Conservation (phyloP, 75 land plant genomes). For the Picea glauca region DNA sequence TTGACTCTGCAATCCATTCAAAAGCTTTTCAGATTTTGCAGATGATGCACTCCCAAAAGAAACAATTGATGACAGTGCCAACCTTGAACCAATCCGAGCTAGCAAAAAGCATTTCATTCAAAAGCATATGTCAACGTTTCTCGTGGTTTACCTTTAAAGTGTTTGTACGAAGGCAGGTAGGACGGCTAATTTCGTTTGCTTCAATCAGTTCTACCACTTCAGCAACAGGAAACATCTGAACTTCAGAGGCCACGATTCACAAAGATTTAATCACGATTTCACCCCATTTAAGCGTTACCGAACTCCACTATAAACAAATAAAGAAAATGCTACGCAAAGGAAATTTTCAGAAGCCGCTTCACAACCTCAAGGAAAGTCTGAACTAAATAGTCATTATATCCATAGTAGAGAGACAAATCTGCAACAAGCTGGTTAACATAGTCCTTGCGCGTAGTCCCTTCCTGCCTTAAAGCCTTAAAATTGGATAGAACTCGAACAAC, state of each 20-base stretch:
- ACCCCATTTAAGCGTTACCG: not conserved
- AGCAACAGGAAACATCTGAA: conserved; percentile 88
- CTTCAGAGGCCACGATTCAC: not conserved
- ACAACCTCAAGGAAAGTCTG: conserved; percentile 67
- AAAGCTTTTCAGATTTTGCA: not conserved
- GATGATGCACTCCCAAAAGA: not conserved
- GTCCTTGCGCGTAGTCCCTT: conserved; percentile 64
- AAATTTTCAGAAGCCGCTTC: not conserved
- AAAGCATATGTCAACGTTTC: not conserved
- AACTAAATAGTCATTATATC: conserved; percentile 89
- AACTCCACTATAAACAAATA: not conserved
- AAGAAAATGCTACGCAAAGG: not conserved
- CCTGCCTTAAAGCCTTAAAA: conserved; percentile 69
- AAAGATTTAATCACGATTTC: not conserved
- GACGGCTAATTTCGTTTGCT: conserved; percentile 87
- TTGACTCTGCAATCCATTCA: not conserved
- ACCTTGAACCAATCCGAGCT: not conserved
- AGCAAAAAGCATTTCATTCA: conserved; percentile 4
- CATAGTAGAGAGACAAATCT: conserved; percentile 81
- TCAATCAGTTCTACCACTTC: conserved; percentile 91
- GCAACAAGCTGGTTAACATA: conserved; percentile 72
- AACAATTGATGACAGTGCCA: not conserved
- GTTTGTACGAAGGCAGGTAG: conserved; percentile 79
- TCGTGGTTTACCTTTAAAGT: conserved; percentile 69
- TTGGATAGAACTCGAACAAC: conserved; percentile 92